phyloP scores from a whole-genome alignment of 345 rosid genomes.

The Citrus sinensis region DVS_A1.0 CM039162.1:5847001-5847500 shows the following conservation, averaged over 20 bases:
- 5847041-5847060: neutral
- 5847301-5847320: neutral
- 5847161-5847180: neutral
- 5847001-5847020: neutral
- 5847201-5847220: neutral
- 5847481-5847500: conserved; percentile 32
- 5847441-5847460: conserved; percentile 36
- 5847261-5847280: neutral
- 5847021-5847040: neutral
- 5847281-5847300: neutral
- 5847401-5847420: conserved; percentile 43
- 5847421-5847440: conserved; percentile 34
- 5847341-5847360: conserved; percentile 61
- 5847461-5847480: conserved; percentile 29
- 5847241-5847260: neutral
- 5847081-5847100: neutral
- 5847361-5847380: conserved; percentile 52
- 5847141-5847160: neutral
- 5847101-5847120: neutral
- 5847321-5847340: conserved; percentile 11
- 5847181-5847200: too few species aligned
- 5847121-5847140: neutral
- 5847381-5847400: conserved; percentile 65
- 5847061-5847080: neutral
- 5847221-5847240: neutral